Evolutionary conservation across 345 rosid genomes (phyloP).

Genomic region (Chamaenerion angustifolium): DNA sequence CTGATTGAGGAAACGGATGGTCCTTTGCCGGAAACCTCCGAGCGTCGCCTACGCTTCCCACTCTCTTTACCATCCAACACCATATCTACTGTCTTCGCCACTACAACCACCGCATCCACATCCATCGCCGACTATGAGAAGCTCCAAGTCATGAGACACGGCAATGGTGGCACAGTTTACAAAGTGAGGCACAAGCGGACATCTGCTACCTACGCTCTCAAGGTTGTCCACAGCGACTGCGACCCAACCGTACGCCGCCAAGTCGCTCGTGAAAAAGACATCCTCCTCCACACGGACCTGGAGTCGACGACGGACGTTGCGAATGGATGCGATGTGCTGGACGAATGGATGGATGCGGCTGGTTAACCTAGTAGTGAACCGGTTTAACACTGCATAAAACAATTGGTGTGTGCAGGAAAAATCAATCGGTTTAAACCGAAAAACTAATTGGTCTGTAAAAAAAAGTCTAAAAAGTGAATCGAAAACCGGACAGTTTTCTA

Average conservation of each 20-base stretch:
- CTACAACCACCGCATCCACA: conserved; percentile 1
- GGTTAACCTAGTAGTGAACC: too few species aligned
- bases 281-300: conserved; percentile 69
- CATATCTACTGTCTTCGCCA: conserved; percentile 29
- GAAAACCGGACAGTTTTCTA: too few species aligned
- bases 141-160: conserved; percentile 58
- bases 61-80: conserved; percentile 30
- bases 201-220: conserved; percentile 48
- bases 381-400: too few species aligned
- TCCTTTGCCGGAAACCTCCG: conserved; percentile 34
- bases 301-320: too few species aligned
- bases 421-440: too few species aligned
- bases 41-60: conserved; percentile 37
- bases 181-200: conserved; percentile 51
- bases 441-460: too few species aligned
- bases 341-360: too few species aligned
- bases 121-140: conserved; percentile 44
- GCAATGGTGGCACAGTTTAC: conserved; percentile 79
- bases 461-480: too few species aligned
- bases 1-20: conserved; percentile 68
- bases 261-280: conserved; percentile 56
- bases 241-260: conserved; percentile 51
- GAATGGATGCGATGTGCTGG: too few species aligned
- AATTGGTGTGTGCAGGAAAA: too few species aligned
- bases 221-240: conserved; percentile 44